Conservation (phyloP, 2,329 filamentous ascomycete genomes). For the Sporothrix pseudoabietina region DNA sequence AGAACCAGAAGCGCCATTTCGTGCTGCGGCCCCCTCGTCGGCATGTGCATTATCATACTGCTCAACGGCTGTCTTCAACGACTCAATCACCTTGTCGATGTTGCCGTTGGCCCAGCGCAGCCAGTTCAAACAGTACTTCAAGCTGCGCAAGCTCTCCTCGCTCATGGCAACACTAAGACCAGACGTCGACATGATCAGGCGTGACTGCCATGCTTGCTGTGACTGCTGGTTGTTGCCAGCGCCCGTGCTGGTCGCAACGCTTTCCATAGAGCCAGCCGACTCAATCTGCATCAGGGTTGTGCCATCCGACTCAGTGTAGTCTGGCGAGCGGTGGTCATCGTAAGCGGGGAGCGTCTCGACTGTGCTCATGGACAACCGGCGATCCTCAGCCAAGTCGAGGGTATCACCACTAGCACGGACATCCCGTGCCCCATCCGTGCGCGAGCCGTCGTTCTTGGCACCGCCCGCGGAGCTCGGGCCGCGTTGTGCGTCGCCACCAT, state of each 20-base stretch:
- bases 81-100: conserved; percentile 72
- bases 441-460: neutral
- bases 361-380: conserved; percentile 67
- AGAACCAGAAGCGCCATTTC: conserved; percentile 28
- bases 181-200: conserved; percentile 86
- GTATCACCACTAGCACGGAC: conserved; percentile 28
- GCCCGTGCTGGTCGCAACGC: neutral
- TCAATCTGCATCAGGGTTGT: conserved; percentile 38
- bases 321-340: conserved; percentile 74
- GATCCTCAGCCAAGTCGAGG: conserved; percentile 42
- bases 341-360: conserved; percentile 81
- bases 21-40: neutral
- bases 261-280: conserved; percentile 10
- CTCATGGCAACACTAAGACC: conserved; percentile 90
- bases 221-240: conserved; percentile 25
- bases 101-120: conserved; percentile 80
- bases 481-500: neutral
- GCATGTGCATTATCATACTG: conserved; percentile 68
- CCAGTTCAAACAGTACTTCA: conserved; percentile 83
- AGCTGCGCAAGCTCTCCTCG: conserved; percentile 77
- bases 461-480: neutral
- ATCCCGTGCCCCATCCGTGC: neutral
- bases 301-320: conserved; percentile 63
- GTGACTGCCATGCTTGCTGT: conserved; percentile 66
- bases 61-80: conserved; percentile 73